These are phyloP conservation scores for Scalesia atractyloides DNA, from an alignment of 129 eudicot species.

Conservation along the genomic window DNA sequence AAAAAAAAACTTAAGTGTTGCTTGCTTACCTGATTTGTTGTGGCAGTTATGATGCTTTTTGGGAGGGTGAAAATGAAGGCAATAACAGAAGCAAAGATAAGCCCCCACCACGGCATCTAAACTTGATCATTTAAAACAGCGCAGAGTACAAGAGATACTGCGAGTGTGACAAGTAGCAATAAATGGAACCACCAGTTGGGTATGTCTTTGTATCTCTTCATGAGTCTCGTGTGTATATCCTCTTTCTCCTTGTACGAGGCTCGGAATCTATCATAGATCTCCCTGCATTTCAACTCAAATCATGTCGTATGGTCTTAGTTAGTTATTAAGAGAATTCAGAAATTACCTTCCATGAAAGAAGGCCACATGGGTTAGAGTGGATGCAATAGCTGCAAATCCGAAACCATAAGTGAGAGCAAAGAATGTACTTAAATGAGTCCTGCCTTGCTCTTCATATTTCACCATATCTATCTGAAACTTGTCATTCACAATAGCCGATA, in stretches of 20 bases:
- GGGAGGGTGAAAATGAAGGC: constrained; percentile 93
- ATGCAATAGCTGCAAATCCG: constrained; percentile 84
- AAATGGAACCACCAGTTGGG: constrained; percentile 88
- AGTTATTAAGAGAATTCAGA: no score
- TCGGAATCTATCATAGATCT: constrained; percentile 65
- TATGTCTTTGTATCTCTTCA: constrained; percentile 85
- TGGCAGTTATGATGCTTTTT: constrained; percentile 93
- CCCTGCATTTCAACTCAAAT: constrained; percentile 44
- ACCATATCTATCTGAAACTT: constrained; percentile 66
- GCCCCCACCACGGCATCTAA: constrained; percentile 99
- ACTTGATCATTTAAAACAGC: constrained; percentile 66
- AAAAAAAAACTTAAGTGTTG: background rate
- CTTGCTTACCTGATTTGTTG: constrained; percentile 74
- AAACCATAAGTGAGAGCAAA: constrained; percentile 89
- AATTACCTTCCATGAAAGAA: constrained; percentile 78
- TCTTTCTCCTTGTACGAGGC: constrained; percentile 79
- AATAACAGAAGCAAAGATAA: constrained; percentile 70
- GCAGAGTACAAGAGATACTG: constrained; percentile 66
- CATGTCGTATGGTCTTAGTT: background rate
- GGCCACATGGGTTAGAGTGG: constrained; percentile 80
- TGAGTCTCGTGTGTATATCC: constrained; percentile 77
- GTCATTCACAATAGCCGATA: constrained; percentile 73
- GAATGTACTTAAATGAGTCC: constrained; percentile 75
- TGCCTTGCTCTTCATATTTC: constrained; percentile 62
- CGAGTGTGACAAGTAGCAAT: constrained; percentile 62